phyloP scores from a whole-genome alignment of 345 rosid species.

The Turritis glabra region DNA sequence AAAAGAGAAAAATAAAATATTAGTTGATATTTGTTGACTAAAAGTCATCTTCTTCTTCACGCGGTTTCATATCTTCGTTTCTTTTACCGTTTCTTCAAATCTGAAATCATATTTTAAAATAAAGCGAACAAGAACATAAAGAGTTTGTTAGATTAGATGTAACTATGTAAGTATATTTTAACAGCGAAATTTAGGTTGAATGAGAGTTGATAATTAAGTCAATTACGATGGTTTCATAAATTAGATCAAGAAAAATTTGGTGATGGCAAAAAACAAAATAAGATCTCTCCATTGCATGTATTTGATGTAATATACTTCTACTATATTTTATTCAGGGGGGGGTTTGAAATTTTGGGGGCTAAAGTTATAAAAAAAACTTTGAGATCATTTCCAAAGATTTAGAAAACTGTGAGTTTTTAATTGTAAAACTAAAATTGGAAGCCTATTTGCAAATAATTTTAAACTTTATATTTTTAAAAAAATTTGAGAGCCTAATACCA shows the following conservation, averaged over 20 bases:
- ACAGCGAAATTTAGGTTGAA: not conserved
- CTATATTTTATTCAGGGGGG: no score
- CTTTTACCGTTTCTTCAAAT: not conserved
- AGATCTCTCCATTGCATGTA: not conserved
- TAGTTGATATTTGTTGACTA: slow-evolving; percentile 29
- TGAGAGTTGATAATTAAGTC: not conserved
- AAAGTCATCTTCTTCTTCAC: slow-evolving; percentile 37
- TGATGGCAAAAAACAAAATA: not conserved
- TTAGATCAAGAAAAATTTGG: not conserved
- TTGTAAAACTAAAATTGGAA: no score
- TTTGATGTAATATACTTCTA: no score
- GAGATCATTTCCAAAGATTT: no score
- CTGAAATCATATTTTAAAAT: not conserved
- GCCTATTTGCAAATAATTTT: no score
- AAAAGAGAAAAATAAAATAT: slow-evolving; percentile 9
- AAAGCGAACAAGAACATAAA: not conserved
- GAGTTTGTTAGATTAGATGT: not conserved
- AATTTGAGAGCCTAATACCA: no score
- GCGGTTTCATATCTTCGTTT: slow-evolving; percentile 35
- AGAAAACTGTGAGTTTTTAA: no score
- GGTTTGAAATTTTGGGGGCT: no score
- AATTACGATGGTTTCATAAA: no score
- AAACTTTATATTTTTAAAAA: no score
- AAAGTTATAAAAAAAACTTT: no score
- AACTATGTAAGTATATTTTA: no score